Evolutionary conservation across 2,329 filamentous ascomycete genomes (phyloP).

Genomic region (Fusarium coffeatum): DNA sequence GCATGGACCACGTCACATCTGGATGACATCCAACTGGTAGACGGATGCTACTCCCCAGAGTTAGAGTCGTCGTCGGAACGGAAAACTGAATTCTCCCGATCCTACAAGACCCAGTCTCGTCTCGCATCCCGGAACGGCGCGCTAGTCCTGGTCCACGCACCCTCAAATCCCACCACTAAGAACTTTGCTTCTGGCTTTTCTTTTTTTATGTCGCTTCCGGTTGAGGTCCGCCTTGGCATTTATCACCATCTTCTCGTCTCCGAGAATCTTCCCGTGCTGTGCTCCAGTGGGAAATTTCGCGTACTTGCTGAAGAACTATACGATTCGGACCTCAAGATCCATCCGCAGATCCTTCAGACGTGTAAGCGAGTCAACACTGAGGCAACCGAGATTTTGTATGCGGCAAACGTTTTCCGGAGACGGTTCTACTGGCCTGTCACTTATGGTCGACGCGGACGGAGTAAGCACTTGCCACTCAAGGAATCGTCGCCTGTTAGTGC

Average conservation of each 20-base stretch:
- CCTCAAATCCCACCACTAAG: background rate
- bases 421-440: slow-evolving; percentile 8
- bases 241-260: slow-evolving; percentile 24
- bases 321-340: background rate
- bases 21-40: slow-evolving; percentile 1
- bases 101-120: background rate
- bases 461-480: background rate
- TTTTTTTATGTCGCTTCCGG: slow-evolving; percentile 12
- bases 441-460: background rate
- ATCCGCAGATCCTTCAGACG: slow-evolving; percentile 7
- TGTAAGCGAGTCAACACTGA: slow-evolving; percentile 24
- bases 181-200: background rate
- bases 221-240: slow-evolving; percentile 23
- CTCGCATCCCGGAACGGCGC: background rate
- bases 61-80: background rate
- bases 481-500: slow-evolving; percentile 9
- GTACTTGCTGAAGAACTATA: background rate
- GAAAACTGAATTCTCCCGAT: background rate
- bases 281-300: slow-evolving; percentile 1
- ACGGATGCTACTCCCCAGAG: background rate
- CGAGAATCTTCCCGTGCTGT: background rate
- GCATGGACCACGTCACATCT: slow-evolving; percentile 14
- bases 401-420: slow-evolving; percentile 13
- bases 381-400: slow-evolving; percentile 13
- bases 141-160: background rate